These are phyloP conservation scores for Smittium mucronatum DNA, from an alignment of 371 early-diverging fungal species.

Conservation along the genomic window DNA sequence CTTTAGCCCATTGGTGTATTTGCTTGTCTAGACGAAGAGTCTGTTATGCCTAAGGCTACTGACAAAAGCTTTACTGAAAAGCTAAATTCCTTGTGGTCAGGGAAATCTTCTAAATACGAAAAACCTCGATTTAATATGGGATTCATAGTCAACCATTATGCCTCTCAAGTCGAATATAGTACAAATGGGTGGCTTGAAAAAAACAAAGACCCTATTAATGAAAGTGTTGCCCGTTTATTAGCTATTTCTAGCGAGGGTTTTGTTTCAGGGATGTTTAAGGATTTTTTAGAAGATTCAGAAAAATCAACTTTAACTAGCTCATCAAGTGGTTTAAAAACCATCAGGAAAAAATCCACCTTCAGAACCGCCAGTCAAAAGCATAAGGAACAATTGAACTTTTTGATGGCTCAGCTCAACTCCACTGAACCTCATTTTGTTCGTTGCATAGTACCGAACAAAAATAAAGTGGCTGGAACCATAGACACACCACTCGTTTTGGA, in stretches of 20 bases:
- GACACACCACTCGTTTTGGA: conserved; percentile 78
- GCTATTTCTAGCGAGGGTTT: conserved; percentile 70
- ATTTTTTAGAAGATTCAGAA: conserved; percentile 40
- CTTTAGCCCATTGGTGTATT: conserved; percentile 88
- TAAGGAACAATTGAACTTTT: conserved; percentile 79
- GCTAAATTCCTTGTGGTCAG: conserved; percentile 76
- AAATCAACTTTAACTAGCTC: conserved; percentile 16
- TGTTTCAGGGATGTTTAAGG: conserved; percentile 67
- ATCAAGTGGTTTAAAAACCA: conserved; percentile 11
- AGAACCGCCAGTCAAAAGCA: conserved; percentile 95
- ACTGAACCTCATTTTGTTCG: conserved; percentile 99
- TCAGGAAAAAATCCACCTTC: conserved; percentile 43
- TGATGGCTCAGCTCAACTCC: conserved; percentile 83
- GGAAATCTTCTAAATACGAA: conserved; percentile 77
- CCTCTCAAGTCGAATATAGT: conserved; percentile 93
- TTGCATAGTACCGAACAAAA: conserved; percentile 97
- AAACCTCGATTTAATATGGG: conserved; percentile 79
- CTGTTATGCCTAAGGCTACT: conserved; percentile 95
- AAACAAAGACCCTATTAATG: conserved; percentile 99
- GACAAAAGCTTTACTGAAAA: conserved; percentile 96
- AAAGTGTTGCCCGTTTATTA: conserved; percentile 79
- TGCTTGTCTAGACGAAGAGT: conserved; percentile 98
- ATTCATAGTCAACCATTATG: conserved; percentile 95
- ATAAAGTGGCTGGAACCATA: conserved; percentile 79
- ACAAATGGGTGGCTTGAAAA: conserved; percentile 96